Base-by-base conservation (phyloP, 176 grass and related monocot genomes). In the Hyparrhenia diplandra region DNA sequence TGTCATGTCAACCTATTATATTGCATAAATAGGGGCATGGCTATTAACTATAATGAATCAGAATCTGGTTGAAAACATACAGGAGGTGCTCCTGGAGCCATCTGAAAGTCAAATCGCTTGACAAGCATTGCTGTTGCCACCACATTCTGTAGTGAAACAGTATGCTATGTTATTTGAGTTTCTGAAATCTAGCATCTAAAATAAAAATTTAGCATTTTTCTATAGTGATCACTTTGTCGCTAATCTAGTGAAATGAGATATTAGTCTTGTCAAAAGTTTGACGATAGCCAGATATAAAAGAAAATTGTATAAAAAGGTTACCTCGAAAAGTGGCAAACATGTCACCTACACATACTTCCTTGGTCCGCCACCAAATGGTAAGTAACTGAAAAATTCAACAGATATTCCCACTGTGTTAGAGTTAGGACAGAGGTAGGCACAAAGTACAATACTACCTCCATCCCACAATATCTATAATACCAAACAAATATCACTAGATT, bases 261-360 rank as follows among this genome's bases (percentile, higher is more conserved):
- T 16, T 23, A 29, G 29, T 16, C 24, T 21, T 63, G 57, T 75
- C 43, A n/a, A 37, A 84, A 72, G 21, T 27, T 27, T 2, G 8
- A 74, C 0, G 10, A 14, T 64, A 80, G 32, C 0, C 81, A 74
- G 32, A 5, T 54, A 18, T 13, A 78, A 9, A 39, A 12, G n/a
- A n/a, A 27, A 21, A 54, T 2, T 4, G 55, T 28, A 8, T 68
- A 71, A n/a, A n/a, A 61, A 40, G 6, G 58, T 88, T 95, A 98
- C 96, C 90, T 98, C 96, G 78, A n/a, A 98, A 98, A 74, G 90
- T 98, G 58, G 96, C 96, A 89, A 98, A 98, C 90, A 98, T 98
- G 80, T 95, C 96, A 21, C 96, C 96, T 45, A 98, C 84, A 80
- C 96, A 98, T 88, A n/a, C n/a, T 98, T 98, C 79, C 96, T 86